phyloP scores from a whole-genome alignment of 441 rosid species.

The Geranium incanum region DNA sequence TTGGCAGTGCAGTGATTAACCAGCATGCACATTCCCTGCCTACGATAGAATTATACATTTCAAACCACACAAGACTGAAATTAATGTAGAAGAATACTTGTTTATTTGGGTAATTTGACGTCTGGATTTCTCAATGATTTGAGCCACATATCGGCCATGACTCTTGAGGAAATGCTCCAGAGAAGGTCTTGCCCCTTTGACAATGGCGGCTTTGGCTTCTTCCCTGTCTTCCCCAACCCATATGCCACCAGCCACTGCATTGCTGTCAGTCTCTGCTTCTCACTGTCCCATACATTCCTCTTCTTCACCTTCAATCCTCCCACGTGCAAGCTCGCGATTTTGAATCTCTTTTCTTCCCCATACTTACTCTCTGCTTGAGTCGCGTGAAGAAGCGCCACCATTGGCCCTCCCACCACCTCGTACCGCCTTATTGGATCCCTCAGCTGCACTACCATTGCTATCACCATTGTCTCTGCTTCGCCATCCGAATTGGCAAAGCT shows the following conservation, averaged over 20 bases:
- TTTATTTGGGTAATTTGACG: constrained; percentile 39
- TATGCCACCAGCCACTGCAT: constrained; percentile 74
- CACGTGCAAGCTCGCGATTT: constrained; percentile 52
- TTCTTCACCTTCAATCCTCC: constrained; percentile 53
- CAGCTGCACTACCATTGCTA: constrained; percentile 53
- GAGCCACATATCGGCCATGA: constrained; percentile 95
- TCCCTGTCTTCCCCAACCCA: constrained; percentile 62
- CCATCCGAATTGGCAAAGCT: constrained; percentile 22
- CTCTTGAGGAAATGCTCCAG: constrained; percentile 86
- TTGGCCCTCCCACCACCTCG: constrained; percentile 81
- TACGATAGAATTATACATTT: neutral
- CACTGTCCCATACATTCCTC: constrained; percentile 49
- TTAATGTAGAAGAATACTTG: neutral
- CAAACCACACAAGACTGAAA: neutral
- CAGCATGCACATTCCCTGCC: neutral
- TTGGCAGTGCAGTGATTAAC: neutral
- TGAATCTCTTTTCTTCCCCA: constrained; percentile 52
- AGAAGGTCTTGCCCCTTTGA: constrained; percentile 41
- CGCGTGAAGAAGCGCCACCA: constrained; percentile 54
- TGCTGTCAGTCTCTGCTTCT: constrained; percentile 69
- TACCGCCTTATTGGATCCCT: constrained; percentile 78
- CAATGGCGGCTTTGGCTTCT: constrained; percentile 35
- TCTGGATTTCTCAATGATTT: constrained; percentile 85
- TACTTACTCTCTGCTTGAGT: constrained; percentile 25
- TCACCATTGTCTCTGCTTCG: constrained; percentile 28